phyloP scores from a whole-genome alignment of 441 rosid species.

The Eutrema salsugineum region DNA sequence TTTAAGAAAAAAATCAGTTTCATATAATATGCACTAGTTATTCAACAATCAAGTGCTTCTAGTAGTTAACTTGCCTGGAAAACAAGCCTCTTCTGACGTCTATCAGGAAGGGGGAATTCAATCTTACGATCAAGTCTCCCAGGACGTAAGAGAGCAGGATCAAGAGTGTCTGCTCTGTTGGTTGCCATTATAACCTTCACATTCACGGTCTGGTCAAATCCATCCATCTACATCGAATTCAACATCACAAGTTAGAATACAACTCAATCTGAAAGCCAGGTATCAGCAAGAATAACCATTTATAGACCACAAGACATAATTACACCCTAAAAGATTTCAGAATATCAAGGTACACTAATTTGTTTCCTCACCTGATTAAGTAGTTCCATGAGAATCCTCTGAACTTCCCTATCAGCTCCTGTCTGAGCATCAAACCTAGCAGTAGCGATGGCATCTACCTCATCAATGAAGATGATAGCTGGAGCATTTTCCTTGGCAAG shows the following conservation, averaged over 20 bases:
- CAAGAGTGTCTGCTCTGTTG: slow-evolving; percentile 95
- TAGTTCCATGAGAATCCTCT: slow-evolving; percentile 95
- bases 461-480: slow-evolving; percentile 96
- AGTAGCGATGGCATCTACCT: slow-evolving; percentile 98
- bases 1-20: background rate
- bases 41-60: background rate
- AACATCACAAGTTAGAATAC: slow-evolving; percentile 8
- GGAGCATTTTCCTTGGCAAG: slow-evolving; percentile 99
- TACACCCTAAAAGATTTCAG: background rate
- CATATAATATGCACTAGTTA: background rate
- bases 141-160: slow-evolving; percentile 98
- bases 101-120: slow-evolving; percentile 94
- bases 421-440: slow-evolving; percentile 99
- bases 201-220: slow-evolving; percentile 96
- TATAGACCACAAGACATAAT: background rate
- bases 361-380: slow-evolving; percentile 69
- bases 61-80: slow-evolving; percentile 59
- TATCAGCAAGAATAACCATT: background rate
- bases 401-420: slow-evolving; percentile 99
- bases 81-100: slow-evolving; percentile 98
- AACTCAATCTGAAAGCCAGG: background rate
- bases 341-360: background rate
- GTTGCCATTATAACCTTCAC: slow-evolving; percentile 99
- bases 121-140: slow-evolving; percentile 97
- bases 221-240: slow-evolving; percentile 72